A percentile compares a stretch with the other conserved stretches of the same genome.
These are phyloP conservation scores for Myxozyma melibiosi DNA, from an alignment of 805 yeast genomes.

Conservation along the genomic window DNA sequence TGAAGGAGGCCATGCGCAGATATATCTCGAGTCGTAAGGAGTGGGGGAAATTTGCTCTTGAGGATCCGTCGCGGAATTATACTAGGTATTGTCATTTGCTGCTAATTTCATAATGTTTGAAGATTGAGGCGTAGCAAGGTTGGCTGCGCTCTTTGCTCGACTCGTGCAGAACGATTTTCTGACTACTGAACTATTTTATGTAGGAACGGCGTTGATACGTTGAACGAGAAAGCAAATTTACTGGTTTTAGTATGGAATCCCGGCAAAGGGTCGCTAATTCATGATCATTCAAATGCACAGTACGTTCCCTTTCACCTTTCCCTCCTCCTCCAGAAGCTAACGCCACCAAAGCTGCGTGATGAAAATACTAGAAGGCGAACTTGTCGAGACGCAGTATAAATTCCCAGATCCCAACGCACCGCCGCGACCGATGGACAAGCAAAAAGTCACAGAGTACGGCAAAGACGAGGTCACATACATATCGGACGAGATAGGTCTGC, in stretches of 20 bases:
- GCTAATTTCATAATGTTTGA: background rate
- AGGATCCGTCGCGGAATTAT: constrained; percentile 55
- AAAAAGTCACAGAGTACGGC: constrained; percentile 37
- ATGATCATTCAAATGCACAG: constrained; percentile 76
- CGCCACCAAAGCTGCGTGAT: constrained; percentile 54
- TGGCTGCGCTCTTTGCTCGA: too few species aligned
- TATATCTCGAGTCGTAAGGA: constrained; percentile 55
- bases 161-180: too few species aligned
- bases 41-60: constrained; percentile 62
- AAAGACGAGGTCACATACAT: constrained; percentile 61
- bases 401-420: constrained; percentile 46
- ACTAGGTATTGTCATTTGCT: constrained; percentile 43
- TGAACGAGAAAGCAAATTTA: constrained; percentile 70
- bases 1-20: constrained; percentile 50
- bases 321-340: background rate
- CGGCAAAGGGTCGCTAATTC: constrained; percentile 62
- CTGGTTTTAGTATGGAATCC: constrained; percentile 73
- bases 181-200: too few species aligned
- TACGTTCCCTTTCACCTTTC: constrained; percentile 6
- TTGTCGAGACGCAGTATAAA: constrained; percentile 60
- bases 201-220: constrained; percentile 72
- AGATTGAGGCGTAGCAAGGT: constrained; percentile 30
- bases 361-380: constrained; percentile 63
- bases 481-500: constrained; percentile 66
- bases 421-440: constrained; percentile 37